Evolutionary conservation across 345 rosid genomes (phyloP).

Genomic region (Mangifera indica): DNA sequence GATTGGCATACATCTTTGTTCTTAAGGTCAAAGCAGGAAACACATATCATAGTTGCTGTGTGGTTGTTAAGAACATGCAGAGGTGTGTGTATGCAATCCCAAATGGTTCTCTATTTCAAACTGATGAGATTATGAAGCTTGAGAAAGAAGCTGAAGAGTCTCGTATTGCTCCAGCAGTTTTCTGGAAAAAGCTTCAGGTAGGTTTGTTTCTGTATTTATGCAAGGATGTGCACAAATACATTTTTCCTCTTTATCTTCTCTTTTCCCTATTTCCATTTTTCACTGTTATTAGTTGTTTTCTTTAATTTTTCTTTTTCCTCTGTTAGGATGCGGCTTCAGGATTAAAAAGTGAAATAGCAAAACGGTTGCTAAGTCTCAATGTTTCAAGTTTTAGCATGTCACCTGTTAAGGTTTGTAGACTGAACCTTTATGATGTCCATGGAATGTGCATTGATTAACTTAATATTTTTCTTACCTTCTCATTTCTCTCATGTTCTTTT

Average conservation of each 20-base stretch:
- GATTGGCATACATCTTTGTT: constrained; percentile 15
- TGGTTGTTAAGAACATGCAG: constrained; percentile 73
- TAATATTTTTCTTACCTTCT: neutral
- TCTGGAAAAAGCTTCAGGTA: constrained; percentile 74
- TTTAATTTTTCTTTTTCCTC: neutral
- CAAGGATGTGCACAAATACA: neutral
- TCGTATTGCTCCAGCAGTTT: constrained; percentile 49
- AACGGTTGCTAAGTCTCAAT: constrained; percentile 60
- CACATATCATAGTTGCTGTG: constrained; percentile 78
- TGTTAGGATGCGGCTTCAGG: constrained; percentile 66
- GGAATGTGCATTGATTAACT: constrained; percentile 9
- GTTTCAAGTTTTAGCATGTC: constrained; percentile 84
- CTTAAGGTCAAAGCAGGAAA: constrained; percentile 80
- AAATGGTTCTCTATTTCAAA: constrained; percentile 51
- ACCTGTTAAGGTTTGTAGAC: constrained; percentile 74
- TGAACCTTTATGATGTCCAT: constrained; percentile 8
- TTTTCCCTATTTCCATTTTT: constrained; percentile 16
- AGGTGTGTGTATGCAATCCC: constrained; percentile 94
- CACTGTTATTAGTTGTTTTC: neutral
- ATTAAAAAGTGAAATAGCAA: constrained; percentile 71
- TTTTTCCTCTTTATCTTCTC: neutral
- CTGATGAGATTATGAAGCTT: constrained; percentile 57
- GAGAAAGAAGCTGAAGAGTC: constrained; percentile 78
- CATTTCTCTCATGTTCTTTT: constrained; percentile 11
- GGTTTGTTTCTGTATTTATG: constrained; percentile 16